Evolutionary conservation across 1,284 basidiomycete genomes (phyloP).

Genomic region (Sanghuangporus baumii): DNA sequence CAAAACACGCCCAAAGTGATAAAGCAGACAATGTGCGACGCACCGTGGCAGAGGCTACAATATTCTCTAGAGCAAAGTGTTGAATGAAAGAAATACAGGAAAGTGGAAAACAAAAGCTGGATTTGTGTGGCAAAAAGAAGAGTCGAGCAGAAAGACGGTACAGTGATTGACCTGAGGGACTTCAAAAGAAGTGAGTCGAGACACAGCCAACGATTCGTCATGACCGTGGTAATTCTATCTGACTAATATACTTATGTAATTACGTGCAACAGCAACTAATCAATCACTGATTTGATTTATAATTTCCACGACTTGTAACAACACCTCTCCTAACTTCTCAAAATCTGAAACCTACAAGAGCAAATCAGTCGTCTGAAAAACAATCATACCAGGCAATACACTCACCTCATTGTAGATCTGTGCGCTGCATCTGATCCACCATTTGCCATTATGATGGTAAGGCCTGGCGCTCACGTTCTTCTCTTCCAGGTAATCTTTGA

Average conservation of each 20-base stretch:
- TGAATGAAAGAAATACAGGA: background rate
- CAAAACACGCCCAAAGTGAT: background rate
- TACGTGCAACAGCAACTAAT: no score
- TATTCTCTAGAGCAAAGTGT: background rate
- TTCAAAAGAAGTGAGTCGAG: background rate
- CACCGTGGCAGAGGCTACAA: background rate
- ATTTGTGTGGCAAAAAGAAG: background rate
- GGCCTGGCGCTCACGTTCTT: constrained; percentile 39
- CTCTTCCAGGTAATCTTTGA: constrained; percentile 37
- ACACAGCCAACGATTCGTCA: background rate
- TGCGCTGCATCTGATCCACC: constrained; percentile 68
- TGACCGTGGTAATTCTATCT: background rate
- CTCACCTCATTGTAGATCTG: constrained; percentile 74
- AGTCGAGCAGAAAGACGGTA: no score
- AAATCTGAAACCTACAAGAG: constrained; percentile 45
- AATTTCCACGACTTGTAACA: constrained; percentile 34
- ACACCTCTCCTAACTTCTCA: constrained; percentile 39
- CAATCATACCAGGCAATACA: constrained; percentile 6
- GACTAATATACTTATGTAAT: background rate
- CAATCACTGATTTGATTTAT: constrained; percentile 18
- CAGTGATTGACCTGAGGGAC: no score
- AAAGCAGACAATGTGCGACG: background rate
- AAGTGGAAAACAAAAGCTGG: background rate
- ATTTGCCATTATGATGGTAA: constrained; percentile 54
- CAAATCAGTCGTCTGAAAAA: background rate